Evolutionary conservation across 805 yeast species (phyloP).

Genomic region (Wilhelminamyces savonicus): DNA sequence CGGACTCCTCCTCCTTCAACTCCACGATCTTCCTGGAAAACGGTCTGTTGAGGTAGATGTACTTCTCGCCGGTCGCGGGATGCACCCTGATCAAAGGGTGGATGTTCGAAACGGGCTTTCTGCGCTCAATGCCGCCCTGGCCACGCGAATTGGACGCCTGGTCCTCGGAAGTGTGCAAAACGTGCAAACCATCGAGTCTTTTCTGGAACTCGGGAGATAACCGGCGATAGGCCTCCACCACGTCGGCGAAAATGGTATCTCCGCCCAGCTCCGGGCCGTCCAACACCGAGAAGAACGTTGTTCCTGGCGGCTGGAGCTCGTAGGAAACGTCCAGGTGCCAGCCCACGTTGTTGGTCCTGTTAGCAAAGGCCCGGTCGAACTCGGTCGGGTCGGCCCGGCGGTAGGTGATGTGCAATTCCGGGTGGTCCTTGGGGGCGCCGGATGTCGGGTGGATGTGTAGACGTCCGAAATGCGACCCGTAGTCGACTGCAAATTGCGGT

Average conservation of each 20-base stretch:
- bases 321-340: conserved; percentile 35
- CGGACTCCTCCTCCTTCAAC: conserved; percentile 29
- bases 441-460: conserved; percentile 71
- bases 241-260: conserved; percentile 31
- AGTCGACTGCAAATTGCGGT: conserved; percentile 44
- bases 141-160: conserved; percentile 22
- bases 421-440: conserved; percentile 52
- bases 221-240: conserved; percentile 31
- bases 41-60: conserved; percentile 25
- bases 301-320: conserved; percentile 30
- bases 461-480: conserved; percentile 62
- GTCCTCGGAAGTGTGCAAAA: conserved; percentile 26
- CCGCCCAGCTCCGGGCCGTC: conserved; percentile 36
- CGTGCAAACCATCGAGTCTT: conserved; percentile 26
- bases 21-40: conserved; percentile 30
- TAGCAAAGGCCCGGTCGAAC: conserved; percentile 19
- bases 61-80: conserved; percentile 27
- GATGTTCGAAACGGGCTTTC: conserved; percentile 26
- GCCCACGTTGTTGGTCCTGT: conserved; percentile 23
- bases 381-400: conserved; percentile 23
- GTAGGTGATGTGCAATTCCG: conserved; percentile 30
- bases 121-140: conserved; percentile 27
- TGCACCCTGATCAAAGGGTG: conserved; percentile 31
- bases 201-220: conserved; percentile 29
- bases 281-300: conserved; percentile 27